These are phyloP conservation scores for Starmerella sirachaensis DNA, from an alignment of 805 yeast genomes.

Conservation along the genomic window DNA sequence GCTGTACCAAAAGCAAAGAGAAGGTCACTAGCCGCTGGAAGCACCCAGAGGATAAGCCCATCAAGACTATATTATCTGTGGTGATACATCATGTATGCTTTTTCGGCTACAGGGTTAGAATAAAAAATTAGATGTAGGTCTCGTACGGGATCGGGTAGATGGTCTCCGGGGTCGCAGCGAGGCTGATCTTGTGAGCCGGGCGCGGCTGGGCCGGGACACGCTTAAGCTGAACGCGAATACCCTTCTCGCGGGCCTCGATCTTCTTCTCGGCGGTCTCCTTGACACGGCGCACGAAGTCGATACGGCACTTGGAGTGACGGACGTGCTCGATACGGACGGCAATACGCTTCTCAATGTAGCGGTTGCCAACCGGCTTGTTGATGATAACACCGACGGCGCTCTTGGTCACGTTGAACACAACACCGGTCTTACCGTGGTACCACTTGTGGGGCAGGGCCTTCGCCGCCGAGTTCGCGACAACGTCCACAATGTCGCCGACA, in stretches of 20 bases:
- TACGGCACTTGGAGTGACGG: constrained; percentile 99
- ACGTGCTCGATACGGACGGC: constrained; percentile 98
- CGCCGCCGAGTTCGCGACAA: constrained; percentile 98
- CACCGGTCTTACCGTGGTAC: constrained; percentile 99
- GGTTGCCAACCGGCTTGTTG: constrained; percentile 97
- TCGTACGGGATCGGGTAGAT: constrained; percentile 99
- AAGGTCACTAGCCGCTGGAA: no score
- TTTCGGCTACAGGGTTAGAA: no score
- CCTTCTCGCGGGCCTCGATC: constrained; percentile 89
- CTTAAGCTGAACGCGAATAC: constrained; percentile 83
- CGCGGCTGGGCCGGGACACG: constrained; percentile 99
- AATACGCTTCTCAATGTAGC: constrained; percentile 97
- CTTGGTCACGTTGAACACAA: constrained; percentile 97
- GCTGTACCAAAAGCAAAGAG: no score
- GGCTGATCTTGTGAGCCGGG: constrained; percentile 72
- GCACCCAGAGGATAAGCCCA: no score
- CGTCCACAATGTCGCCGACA: constrained; percentile 99
- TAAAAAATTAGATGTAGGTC: constrained; percentile 75
- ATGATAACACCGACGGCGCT: constrained; percentile 95
- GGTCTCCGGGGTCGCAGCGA: constrained; percentile 86
- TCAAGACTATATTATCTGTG: no score
- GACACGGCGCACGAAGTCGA: constrained; percentile 97
- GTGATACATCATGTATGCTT: no score
- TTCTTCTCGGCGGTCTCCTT: constrained; percentile 89
- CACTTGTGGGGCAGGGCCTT: constrained; percentile 99